These are phyloP conservation scores for Ascochyta pisi DNA, from an alignment of 2,329 filamentous ascomycete genomes.

Conservation along the genomic window DNA sequence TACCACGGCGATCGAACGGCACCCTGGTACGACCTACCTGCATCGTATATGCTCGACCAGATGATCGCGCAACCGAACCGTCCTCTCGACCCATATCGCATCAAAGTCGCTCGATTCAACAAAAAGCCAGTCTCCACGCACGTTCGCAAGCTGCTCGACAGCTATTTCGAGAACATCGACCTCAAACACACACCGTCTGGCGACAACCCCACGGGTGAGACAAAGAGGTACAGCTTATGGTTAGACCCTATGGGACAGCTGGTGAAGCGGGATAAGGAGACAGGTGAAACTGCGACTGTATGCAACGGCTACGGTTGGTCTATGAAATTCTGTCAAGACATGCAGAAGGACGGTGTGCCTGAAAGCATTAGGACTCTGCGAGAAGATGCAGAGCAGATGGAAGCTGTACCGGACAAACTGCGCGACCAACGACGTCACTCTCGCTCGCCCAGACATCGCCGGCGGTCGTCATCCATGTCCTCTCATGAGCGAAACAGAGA, in stretches of 20 bases:
- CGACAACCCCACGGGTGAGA: constrained; percentile 43
- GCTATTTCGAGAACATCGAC: constrained; percentile 69
- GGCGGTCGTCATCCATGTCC: constrained; percentile 26
- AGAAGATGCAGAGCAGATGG: constrained; percentile 27
- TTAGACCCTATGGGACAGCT: constrained; percentile 78
- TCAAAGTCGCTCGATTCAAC: constrained; percentile 70
- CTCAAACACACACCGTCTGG: constrained; percentile 57
- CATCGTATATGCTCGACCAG: constrained; percentile 79
- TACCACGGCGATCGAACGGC: constrained; percentile 76
- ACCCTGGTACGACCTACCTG: constrained; percentile 83
- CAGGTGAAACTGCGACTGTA: constrained; percentile 67
- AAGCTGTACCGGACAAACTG: constrained; percentile 18
- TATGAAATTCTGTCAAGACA: constrained; percentile 77
- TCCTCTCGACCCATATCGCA: constrained; percentile 73
- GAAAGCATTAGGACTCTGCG: constrained; percentile 31
- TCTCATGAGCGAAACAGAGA: constrained; percentile 20
- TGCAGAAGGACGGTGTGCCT: constrained; percentile 61
- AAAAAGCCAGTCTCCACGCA: constrained; percentile 68
- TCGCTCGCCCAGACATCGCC: constrained; percentile 19
- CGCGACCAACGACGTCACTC: constrained; percentile 18
- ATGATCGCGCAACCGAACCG: constrained; percentile 77
- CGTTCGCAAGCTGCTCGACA: constrained; percentile 72
- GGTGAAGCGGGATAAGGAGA: constrained; percentile 69
- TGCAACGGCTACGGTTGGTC: constrained; percentile 93
- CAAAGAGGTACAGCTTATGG: constrained; percentile 53